A percentile compares a stretch with the other conserved stretches of the same genome.
phyloP scores from a whole-genome alignment of 225 moss, liverwort and hornwort genomes.

The Climacium dendroides region DNA sequence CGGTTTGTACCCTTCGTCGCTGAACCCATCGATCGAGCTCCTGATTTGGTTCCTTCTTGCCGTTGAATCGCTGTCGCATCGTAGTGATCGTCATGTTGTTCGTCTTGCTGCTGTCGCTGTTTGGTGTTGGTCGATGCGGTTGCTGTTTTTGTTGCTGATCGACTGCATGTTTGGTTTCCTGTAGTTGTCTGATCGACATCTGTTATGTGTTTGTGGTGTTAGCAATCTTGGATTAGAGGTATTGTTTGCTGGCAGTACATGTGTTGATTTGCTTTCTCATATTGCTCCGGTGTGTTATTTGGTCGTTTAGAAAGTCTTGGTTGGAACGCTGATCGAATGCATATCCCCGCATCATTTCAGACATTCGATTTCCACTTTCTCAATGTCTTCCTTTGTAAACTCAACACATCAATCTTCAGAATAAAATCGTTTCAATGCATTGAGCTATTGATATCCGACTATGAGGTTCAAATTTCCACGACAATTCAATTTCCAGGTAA shows the following conservation, averaged over 20 bases:
- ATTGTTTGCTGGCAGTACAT: no score
- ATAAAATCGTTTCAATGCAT: background rate
- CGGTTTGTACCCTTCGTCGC: no score
- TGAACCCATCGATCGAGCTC: background rate
- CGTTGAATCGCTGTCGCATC: no score
- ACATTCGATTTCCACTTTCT: background rate
- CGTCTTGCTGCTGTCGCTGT: no score
- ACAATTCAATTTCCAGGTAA: fast-evolving
- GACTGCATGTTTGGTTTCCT: background rate
- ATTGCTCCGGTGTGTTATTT: background rate
- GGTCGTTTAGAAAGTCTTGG: background rate
- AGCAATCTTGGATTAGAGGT: background rate
- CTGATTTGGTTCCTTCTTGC: background rate
- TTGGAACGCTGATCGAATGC: no score
- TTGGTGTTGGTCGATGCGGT: background rate
- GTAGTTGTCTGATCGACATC: no score
- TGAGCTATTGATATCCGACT: background rate
- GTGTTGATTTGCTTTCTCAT: background rate
- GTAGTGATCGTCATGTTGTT: no score
- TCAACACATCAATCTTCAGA: background rate
- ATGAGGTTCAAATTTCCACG: background rate
- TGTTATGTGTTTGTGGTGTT: background rate
- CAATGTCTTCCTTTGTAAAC: background rate
- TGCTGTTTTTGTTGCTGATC: background rate
- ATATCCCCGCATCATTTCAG: background rate